Evolutionary conservation across 2,329 filamentous ascomycete genomes (phyloP), one percentile per base, ranked within the genome.

Genomic region (Paecilomyces niveus): DNA sequence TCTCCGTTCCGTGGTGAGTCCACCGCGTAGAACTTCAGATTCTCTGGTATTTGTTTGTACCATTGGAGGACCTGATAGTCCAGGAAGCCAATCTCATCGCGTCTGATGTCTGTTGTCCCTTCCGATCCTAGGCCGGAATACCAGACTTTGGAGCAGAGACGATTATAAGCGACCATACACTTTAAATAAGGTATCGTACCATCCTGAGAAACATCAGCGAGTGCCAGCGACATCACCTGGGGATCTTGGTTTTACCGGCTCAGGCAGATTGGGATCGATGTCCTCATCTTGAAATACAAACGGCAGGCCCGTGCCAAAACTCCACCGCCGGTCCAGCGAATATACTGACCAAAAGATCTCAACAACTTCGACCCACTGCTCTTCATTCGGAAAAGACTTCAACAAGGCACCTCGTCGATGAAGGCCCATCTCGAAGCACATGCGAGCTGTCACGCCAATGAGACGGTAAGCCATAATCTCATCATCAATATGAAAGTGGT

Each of bases 321-420:
- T 91, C 91, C 91, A 96, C 55, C 92, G 82, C 45, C 91, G 82
- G 70, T 96, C 92, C 45, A 96, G 79, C 3, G 92, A 87, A 68
- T 94, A 96, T 18, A 92, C 86, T 1, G 88, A 86, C 92, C 90
- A 97, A 72, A 95, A 96, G 13, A 90, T 84, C 54, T 87, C 84
- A 29, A 89, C 81, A 0, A 89, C 86, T 55, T 85, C 81, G 54
- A 81, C 79, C 54, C 89, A 83, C 61, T 92, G 88, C 50, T 85
- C 80, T 52, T 89, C 85, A 62, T 89, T 84, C 7, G 81, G 75
- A 53, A 93, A 90, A 18, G 81, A 79, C 59, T 83, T 84, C 56
- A 86, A 77, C 59, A 96, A 81, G 0, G 87, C 89, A 62, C 90
- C 87, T 58, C 85, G 83, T 50, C 90, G 84, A 75, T 96, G 90